phyloP scores from a whole-genome alignment of 768 basidiomycete genomes.

The Strobilomyces dryophilus region DNA sequence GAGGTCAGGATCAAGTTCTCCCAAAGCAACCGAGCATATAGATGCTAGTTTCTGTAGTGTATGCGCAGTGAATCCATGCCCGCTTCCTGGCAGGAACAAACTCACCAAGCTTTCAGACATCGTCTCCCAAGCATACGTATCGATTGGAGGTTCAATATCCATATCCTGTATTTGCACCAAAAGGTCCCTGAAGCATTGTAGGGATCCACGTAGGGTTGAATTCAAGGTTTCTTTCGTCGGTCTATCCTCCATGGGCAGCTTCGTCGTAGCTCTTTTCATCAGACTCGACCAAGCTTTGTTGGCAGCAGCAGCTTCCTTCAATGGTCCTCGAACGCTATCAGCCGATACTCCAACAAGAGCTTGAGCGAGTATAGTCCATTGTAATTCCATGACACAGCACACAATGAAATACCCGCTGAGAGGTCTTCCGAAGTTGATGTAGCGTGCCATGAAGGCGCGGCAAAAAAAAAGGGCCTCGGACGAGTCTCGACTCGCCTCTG shows the following conservation, averaged over 20 bases:
- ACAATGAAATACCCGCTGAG: slow-evolving; percentile 84
- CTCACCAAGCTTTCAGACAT: slow-evolving; percentile 85
- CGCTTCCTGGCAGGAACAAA: slow-evolving; percentile 1
- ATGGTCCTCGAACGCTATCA: slow-evolving; percentile 21
- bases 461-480: slow-evolving; percentile 46
- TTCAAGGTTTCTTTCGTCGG: slow-evolving; percentile 39
- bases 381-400: slow-evolving; percentile 83
- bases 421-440: slow-evolving; percentile 70
- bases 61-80: background rate
- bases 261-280: slow-evolving; percentile 47
- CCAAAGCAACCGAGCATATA: slow-evolving; percentile 70
- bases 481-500: slow-evolving; percentile 38
- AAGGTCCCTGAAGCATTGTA: slow-evolving; percentile 76
- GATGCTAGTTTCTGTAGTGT: slow-evolving; percentile 73
- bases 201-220: slow-evolving; percentile 52
- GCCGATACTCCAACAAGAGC: slow-evolving; percentile 43
- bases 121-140: slow-evolving; percentile 91
- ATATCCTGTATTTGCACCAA: slow-evolving; percentile 77
- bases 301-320: slow-evolving; percentile 74
- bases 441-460: slow-evolving; percentile 70
- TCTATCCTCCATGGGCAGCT: slow-evolving; percentile 35
- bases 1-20: slow-evolving; percentile 63
- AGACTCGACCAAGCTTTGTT: slow-evolving; percentile 77
- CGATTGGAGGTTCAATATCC: slow-evolving; percentile 72
- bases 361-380: slow-evolving; percentile 84